Conservation (phyloP, 2,329 filamentous ascomycete genomes). For the Endocalyx cinctus region DNA sequence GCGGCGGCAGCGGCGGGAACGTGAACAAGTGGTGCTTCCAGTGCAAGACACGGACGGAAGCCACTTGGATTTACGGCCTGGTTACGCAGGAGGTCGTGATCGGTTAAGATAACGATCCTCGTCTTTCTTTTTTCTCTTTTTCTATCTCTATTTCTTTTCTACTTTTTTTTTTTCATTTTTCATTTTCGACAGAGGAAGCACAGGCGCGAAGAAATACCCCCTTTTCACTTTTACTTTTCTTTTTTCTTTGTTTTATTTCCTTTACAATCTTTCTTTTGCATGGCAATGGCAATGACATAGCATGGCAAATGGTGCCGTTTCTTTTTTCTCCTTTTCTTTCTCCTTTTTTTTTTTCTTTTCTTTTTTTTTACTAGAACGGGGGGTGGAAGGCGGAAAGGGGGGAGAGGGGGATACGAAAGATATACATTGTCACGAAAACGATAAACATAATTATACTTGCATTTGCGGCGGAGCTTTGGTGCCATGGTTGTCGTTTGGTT, state of each 20-base stretch:
- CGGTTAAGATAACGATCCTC: constrained; percentile 14
- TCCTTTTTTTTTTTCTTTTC: background rate
- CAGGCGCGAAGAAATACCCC: constrained; percentile 1
- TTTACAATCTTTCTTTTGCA: background rate
- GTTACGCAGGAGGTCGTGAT: constrained; percentile 53
- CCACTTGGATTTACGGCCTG: constrained; percentile 51
- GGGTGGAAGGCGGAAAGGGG: background rate
- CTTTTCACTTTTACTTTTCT: background rate
- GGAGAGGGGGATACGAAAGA: too few species aligned
- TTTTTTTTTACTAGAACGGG: background rate
- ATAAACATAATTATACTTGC: too few species aligned
- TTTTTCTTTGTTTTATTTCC: too few species aligned
- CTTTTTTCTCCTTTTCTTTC: too few species aligned
- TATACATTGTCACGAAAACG: too few species aligned
- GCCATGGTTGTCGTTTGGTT: too few species aligned
- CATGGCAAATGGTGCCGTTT: too few species aligned
- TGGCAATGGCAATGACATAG: background rate
- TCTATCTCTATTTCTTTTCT: constrained; percentile 5
- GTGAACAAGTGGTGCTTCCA: constrained; percentile 63
- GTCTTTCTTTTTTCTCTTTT: constrained; percentile 9
- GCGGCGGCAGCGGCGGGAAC: constrained; percentile 47
- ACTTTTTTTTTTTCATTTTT: constrained; percentile 9
- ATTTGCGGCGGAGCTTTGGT: too few species aligned
- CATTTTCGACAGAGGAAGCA: background rate
- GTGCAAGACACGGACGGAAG: constrained; percentile 48